These are phyloP conservation scores for Poa annua DNA, from an alignment of 176 grass and related monocot species.

Conservation along the genomic window DNA sequence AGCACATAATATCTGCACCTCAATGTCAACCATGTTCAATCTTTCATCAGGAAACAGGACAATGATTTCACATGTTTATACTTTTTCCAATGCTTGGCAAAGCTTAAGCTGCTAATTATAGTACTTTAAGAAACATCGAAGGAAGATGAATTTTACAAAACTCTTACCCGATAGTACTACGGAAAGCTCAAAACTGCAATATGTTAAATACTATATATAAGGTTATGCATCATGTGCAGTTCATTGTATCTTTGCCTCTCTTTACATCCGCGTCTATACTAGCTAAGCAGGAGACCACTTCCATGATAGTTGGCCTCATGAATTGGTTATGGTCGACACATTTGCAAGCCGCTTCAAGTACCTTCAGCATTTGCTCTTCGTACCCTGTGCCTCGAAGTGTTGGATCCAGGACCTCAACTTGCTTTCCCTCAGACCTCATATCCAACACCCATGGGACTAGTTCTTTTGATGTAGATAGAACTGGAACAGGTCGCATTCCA, in stretches of 20 bases:
- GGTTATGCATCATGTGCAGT: neutral
- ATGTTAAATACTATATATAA: constrained; percentile 25
- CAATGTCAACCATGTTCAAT: neutral
- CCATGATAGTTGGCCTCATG: constrained; percentile 55
- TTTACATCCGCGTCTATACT: constrained; percentile 34
- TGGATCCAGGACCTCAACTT: constrained; percentile 54
- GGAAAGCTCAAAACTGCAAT: neutral
- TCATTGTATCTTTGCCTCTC: constrained; percentile 12
- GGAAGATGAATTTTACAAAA: neutral
- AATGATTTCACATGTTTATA: neutral
- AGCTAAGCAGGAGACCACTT: constrained; percentile 59
- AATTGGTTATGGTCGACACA: constrained; percentile 45
- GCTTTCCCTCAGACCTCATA: constrained; percentile 35
- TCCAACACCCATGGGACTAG: constrained; percentile 55
- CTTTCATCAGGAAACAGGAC: neutral
- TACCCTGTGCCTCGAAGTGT: constrained; percentile 17
- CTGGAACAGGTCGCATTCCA: constrained; percentile 48
- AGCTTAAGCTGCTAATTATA: neutral
- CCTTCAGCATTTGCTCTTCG: constrained; percentile 60
- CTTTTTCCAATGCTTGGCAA: neutral
- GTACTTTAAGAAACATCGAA: neutral
- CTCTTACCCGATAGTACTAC: neutral
- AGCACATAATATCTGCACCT: neutral
- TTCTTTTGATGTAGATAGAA: constrained; percentile 47
- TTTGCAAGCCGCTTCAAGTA: constrained; percentile 55